Conservation (phyloP, 2,329 filamentous ascomycete genomes). For the Aureobasidium sp. region DNA sequence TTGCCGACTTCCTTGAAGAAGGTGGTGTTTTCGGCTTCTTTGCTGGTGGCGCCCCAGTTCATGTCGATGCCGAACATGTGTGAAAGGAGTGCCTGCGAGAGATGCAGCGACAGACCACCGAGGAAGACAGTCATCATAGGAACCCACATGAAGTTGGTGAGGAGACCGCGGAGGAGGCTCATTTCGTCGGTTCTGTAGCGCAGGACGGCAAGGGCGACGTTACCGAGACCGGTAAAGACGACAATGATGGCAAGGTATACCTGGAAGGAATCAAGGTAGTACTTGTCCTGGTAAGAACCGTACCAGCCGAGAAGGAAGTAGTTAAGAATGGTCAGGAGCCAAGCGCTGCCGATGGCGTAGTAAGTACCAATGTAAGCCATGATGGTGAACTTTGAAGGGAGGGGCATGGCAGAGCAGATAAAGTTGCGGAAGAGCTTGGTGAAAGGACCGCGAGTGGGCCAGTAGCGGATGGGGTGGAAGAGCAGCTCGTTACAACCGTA, state of each 20-base stretch:
- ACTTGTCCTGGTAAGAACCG: conserved; percentile 71
- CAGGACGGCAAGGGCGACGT: conserved; percentile 64
- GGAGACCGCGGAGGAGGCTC: conserved; percentile 47
- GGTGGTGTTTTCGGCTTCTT: conserved; percentile 50
- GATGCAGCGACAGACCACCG: conserved; percentile 35
- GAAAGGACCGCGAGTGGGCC: conserved; percentile 67
- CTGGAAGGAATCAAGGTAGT: conserved; percentile 72
- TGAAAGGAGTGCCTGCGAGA: conserved; percentile 34
- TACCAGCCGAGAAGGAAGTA: conserved; percentile 73
- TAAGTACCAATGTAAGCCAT: conserved; percentile 74
- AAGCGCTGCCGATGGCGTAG: conserved; percentile 69
- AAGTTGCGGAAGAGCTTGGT: conserved; percentile 72
- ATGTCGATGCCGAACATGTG: conserved; percentile 37
- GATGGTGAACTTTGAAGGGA: conserved; percentile 70
- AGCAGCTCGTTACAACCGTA: conserved; percentile 78
- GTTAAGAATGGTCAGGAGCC: conserved; percentile 65
- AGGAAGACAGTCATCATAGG: conserved; percentile 36
- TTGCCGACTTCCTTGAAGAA: conserved; percentile 52
- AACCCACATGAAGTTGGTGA: conserved; percentile 61
- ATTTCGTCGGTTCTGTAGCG: conserved; percentile 64
- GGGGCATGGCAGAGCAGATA: conserved; percentile 63
- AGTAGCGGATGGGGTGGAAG: conserved; percentile 69
- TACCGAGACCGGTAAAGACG: conserved; percentile 69
- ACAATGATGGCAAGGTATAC: conserved; percentile 76
- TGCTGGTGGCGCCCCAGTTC: conserved; percentile 51